Percentiles rank a stretch among this genome's conserved stretches.
phyloP scores from a whole-genome alignment of 352 stramenopile species.

The Pythium chondricola region DNA sequence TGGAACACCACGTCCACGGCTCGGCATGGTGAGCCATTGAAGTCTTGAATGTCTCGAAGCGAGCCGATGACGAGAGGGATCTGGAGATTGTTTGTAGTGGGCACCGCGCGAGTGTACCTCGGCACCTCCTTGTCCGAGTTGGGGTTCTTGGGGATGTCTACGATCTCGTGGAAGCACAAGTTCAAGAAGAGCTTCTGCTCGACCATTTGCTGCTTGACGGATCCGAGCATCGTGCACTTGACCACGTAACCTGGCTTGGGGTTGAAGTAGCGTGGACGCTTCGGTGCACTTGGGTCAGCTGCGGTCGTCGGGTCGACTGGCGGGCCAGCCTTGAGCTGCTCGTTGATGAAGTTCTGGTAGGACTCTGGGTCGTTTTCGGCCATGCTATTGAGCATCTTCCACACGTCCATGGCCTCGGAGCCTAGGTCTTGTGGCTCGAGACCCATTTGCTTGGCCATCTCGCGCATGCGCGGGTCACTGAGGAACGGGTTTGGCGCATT shows the following conservation, averaged over 20 bases:
- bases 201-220: slow-evolving; percentile 50
- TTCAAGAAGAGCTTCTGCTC: slow-evolving; percentile 80
- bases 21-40: slow-evolving; percentile 31
- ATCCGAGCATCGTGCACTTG: slow-evolving; percentile 57
- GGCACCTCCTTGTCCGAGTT: slow-evolving; percentile 59
- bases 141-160: slow-evolving; percentile 72
- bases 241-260: slow-evolving; percentile 67
- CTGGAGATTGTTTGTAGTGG: slow-evolving; percentile 67
- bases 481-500: slow-evolving; percentile 30
- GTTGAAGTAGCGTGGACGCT: slow-evolving; percentile 38
- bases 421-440: slow-evolving; percentile 62
- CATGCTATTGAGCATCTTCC: slow-evolving; percentile 73
- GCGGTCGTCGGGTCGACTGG: slow-evolving; percentile 8
- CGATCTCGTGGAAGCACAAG: slow-evolving; percentile 58
- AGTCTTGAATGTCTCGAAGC: slow-evolving; percentile 43
- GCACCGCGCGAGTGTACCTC: slow-evolving; percentile 46
- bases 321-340: slow-evolving; percentile 67
- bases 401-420: slow-evolving; percentile 55
- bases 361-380: slow-evolving; percentile 51
- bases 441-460: slow-evolving; percentile 82
- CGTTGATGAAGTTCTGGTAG: slow-evolving; percentile 79
- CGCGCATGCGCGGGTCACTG: slow-evolving; percentile 53
- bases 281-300: slow-evolving; percentile 1
- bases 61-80: slow-evolving; percentile 69
- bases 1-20: slow-evolving; percentile 77